These are phyloP conservation scores for Dendrobium huoshanense DNA, from an alignment of 106 monocot species.

Conservation along the genomic window DNA sequence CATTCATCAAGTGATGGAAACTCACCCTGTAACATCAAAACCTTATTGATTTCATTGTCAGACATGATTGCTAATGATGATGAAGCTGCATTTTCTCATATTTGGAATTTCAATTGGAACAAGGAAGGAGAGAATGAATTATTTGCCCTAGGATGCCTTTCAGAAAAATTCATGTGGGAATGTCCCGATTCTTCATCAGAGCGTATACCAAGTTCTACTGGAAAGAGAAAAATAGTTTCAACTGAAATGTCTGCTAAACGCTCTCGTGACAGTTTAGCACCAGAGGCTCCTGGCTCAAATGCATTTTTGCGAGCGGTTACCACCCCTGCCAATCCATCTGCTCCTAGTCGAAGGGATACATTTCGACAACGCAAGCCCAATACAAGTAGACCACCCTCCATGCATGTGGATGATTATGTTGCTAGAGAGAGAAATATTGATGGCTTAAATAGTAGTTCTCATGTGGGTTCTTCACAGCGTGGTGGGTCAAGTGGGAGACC, in stretches of 20 bases:
- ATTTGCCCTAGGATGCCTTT: conserved; percentile 23
- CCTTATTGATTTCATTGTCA: conserved; percentile 26
- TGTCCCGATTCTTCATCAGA: conserved; percentile 69
- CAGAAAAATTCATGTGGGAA: conserved; percentile 81
- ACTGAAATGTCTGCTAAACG: conserved; percentile 59
- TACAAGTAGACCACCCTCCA: conserved; percentile 97
- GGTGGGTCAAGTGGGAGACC: conserved; percentile 80
- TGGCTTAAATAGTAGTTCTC: conserved; percentile 49
- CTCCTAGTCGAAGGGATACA: conserved; percentile 78
- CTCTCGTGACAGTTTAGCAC: conserved; percentile 37
- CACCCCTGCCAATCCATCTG: conserved; percentile 29
- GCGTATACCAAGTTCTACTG: conserved; percentile 33
- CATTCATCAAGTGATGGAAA: conserved; percentile 8
- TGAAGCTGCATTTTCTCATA: conserved; percentile 26
- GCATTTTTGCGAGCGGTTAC: conserved; percentile 52
- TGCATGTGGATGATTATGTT: conserved; percentile 99
- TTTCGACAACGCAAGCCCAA: conserved; percentile 98
- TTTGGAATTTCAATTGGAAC: conserved; percentile 49
- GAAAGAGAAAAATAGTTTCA: conserved; percentile 59
- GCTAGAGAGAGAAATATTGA: conserved; percentile 96
- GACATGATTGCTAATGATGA: conserved; percentile 14
- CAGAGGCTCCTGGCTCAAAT: conserved; percentile 48
- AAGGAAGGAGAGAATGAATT: conserved; percentile 20
- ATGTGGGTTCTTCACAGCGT: conserved; percentile 62
- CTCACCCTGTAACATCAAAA: conserved; percentile 18